Evolutionary conservation across 2,329 filamentous ascomycete species (phyloP), one percentile per base, ranked within the genome.

Genomic region (Xylaria polymorpha): DNA sequence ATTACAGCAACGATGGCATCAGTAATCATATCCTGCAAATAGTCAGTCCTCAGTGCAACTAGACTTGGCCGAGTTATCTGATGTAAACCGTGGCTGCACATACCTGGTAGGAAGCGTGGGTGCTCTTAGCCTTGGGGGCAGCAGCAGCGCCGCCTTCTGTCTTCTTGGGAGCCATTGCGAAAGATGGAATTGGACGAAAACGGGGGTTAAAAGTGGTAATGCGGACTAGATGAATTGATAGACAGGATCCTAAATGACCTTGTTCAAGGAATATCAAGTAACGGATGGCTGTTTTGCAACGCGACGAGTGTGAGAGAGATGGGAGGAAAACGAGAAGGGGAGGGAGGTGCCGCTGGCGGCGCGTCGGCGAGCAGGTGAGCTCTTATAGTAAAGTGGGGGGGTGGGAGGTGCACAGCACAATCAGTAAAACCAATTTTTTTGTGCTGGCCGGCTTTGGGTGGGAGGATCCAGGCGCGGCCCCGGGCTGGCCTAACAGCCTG

Each of bases 111-210:
- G 85, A 86, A 77, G 83, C 84, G 75, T 88, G 86, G 72, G 81
- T 78, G 75, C 79, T 76, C 82, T 87, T 84, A 81, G 86, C 78
- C 81, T 85, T 83, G 83, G 86, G 80, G 77, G 82, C 29, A 18
- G 68, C 74, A 78, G 82, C 46, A n/a, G 64, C 55, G 48, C 66
- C 76, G 74, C 77, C 77, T 68, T 83, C 83, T 73, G 84, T 81
- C 83, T 88, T 88, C 85, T 88, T 89, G 81, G 87, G 85, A 85
- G 85, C 82, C 87, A 89, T 89, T 80, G 80, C 80, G 80, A 80
- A 66, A 74, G 76, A 43, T 68, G 63, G 61, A 66, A 64, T 67
- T 68, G 68, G 66, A 66, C 50, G 67, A 41, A 43, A 44, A 44
- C 41, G 67, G 69, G 69, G 64, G 73, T 73, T 75, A 67, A 73